Evolutionary conservation across 73 alveolate genomes (phyloP).

Genomic region (Diophrys appendiculata): DNA sequence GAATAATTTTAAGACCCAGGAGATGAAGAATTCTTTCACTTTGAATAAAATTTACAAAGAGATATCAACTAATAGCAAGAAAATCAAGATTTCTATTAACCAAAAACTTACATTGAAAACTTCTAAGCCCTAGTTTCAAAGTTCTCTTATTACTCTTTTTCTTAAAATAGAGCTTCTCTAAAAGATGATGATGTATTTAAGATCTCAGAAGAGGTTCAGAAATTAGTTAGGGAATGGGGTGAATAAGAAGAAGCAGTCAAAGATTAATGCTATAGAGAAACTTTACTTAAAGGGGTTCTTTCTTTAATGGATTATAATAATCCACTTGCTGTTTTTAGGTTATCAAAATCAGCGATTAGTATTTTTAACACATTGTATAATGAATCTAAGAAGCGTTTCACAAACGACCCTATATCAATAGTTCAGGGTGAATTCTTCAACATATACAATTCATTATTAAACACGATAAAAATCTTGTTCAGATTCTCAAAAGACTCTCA

Average conservation of each 20-base stretch:
- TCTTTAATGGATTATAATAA: slow-evolving; percentile 42
- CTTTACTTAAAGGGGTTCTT: slow-evolving; percentile 53
- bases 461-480: slow-evolving; percentile 20
- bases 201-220: slow-evolving; percentile 26
- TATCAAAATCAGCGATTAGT: slow-evolving; percentile 42
- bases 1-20: not conserved
- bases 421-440: slow-evolving; percentile 6
- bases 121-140: not conserved
- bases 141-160: not conserved
- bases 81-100: not conserved
- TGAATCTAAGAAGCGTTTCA: slow-evolving; percentile 5
- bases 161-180: not conserved
- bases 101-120: not conserved
- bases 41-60: not conserved
- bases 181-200: not conserved
- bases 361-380: slow-evolving; percentile 22
- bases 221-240: slow-evolving; percentile 35
- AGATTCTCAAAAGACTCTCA: slow-evolving; percentile 26
- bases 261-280: slow-evolving; percentile 47
- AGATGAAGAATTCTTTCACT: slow-evolving; percentile 19
- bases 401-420: not conserved
- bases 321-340: slow-evolving; percentile 47
- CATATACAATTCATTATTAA: slow-evolving; percentile 3
- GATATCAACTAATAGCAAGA: not conserved
- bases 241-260: slow-evolving; percentile 8